Conservation (phyloP, 1,139 yeast genomes). For the Geotrichum macrosporum region DNA sequence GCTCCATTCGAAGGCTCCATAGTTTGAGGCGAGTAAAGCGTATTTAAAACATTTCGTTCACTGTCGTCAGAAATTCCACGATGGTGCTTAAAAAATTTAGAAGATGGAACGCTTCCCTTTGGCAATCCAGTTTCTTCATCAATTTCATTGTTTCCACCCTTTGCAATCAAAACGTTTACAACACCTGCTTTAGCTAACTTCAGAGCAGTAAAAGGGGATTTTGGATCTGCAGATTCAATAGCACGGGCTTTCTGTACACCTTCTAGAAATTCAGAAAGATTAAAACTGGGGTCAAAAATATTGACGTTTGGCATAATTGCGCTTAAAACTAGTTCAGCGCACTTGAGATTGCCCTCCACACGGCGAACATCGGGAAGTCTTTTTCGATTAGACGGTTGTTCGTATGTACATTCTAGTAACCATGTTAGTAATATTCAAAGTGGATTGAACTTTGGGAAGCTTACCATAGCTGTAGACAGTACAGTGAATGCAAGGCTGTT, state of each 20-base stretch:
- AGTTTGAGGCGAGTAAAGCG: constrained; percentile 19
- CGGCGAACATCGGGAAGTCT: constrained; percentile 39
- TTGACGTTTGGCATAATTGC: constrained; percentile 48
- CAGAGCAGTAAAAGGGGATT: constrained; percentile 13
- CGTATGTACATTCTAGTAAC: constrained; percentile 61
- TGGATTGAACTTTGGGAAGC: constrained; percentile 42
- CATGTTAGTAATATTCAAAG: constrained; percentile 6
- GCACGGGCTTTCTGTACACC: constrained; percentile 16
- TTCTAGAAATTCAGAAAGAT: constrained; percentile 44
- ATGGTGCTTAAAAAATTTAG: background rate
- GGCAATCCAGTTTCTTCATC: constrained; percentile 22
- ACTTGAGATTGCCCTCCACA: constrained; percentile 38
- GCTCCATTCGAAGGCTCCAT: constrained; percentile 4
- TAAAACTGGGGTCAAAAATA: constrained; percentile 48
- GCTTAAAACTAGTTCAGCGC: constrained; percentile 41
- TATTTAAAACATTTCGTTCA: constrained; percentile 1
- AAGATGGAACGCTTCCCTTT: constrained; percentile 11
- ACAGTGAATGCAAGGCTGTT: constrained; percentile 82
- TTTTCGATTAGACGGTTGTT: constrained; percentile 68
- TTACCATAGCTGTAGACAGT: constrained; percentile 80
- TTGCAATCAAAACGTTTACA: constrained; percentile 7
- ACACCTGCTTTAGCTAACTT: constrained; percentile 16
- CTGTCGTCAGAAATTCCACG: background rate
- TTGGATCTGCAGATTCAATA: constrained; percentile 9
- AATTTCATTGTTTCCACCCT: constrained; percentile 18